Conservation (phyloP, 2,329 filamentous ascomycete species). For the Truncatella angustata region DNA sequence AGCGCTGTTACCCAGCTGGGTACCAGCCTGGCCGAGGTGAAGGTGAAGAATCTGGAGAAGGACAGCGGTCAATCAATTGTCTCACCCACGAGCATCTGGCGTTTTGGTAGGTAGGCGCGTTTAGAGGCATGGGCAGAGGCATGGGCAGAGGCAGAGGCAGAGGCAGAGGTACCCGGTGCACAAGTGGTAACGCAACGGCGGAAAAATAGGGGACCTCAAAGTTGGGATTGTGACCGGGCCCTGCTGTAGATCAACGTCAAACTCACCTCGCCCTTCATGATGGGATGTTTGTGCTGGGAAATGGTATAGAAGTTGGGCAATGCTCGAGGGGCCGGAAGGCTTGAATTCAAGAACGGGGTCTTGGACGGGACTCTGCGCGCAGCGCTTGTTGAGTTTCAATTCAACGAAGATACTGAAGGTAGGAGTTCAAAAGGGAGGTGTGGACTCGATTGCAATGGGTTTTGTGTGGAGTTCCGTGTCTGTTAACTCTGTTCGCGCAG, state of each 20-base stretch:
- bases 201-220: no score
- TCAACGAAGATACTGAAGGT: no score
- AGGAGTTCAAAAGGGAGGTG: constrained; percentile 10
- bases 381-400: constrained; percentile 12
- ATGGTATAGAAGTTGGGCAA: not conserved
- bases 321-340: not conserved
- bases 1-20: constrained; percentile 71
- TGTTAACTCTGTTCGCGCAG: no score
- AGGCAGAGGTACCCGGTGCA: no score
- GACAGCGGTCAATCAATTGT: constrained; percentile 10
- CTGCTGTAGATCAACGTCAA: no score
- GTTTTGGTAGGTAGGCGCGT: no score
- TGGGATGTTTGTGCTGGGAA: constrained; percentile 22
- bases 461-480: constrained; percentile 8
- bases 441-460: constrained; percentile 5
- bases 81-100: not conserved
- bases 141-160: no score
- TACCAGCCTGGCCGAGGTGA: constrained; percentile 67
- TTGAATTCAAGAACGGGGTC: not conserved
- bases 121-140: no score
- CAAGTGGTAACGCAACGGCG: no score
- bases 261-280: constrained; percentile 59
- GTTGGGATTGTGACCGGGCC: no score
- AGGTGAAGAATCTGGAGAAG: constrained; percentile 57
- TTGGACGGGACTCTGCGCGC: constrained; percentile 13